Evolutionary conservation across 805 yeast species (phyloP).

Genomic region (Lachancea quebecensis): DNA sequence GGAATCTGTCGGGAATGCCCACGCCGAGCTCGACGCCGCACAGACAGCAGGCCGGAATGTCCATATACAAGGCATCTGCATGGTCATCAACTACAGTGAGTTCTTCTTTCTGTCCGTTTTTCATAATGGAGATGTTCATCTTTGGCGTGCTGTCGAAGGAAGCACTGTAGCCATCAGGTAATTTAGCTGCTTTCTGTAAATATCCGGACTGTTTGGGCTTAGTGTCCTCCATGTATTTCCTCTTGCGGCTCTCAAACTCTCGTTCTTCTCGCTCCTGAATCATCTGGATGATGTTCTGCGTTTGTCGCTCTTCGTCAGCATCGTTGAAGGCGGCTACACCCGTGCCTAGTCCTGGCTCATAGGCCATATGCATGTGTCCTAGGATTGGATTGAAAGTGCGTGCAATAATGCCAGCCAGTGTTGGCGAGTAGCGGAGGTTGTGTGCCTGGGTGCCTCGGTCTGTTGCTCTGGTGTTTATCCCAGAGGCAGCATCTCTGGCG

Average conservation of each 20-base stretch:
- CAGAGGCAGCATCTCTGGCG: not conserved
- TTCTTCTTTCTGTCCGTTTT: constrained; percentile 17
- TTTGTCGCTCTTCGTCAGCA: constrained; percentile 16
- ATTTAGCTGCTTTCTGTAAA: constrained; percentile 14
- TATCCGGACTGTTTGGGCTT: constrained; percentile 23
- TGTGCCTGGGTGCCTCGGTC: not conserved
- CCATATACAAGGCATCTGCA: constrained; percentile 29
- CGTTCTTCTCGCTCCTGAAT: constrained; percentile 30
- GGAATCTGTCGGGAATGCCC: constrained; percentile 55
- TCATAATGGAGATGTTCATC: constrained; percentile 13
- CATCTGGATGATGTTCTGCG: constrained; percentile 28
- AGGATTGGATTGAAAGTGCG: not conserved
- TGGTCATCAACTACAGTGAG: constrained; percentile 20
- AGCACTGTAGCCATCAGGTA: constrained; percentile 29
- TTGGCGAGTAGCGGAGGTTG: not conserved
- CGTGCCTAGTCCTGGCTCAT: not conserved
- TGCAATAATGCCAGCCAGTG: not conserved
- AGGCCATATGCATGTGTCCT: constrained; percentile 1
- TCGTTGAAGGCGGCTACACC: not conserved
- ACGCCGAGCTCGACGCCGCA: constrained; percentile 71
- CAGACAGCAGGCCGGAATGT: constrained; percentile 48
- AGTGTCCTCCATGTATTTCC: constrained; percentile 23
- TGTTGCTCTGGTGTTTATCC: constrained; percentile 1
- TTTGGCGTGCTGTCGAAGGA: constrained; percentile 23
- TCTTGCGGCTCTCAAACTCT: constrained; percentile 23